Evolutionary conservation across 176 grass and related monocot genomes (phyloP).

Genomic region (Miscanthus lutarioriparius): DNA sequence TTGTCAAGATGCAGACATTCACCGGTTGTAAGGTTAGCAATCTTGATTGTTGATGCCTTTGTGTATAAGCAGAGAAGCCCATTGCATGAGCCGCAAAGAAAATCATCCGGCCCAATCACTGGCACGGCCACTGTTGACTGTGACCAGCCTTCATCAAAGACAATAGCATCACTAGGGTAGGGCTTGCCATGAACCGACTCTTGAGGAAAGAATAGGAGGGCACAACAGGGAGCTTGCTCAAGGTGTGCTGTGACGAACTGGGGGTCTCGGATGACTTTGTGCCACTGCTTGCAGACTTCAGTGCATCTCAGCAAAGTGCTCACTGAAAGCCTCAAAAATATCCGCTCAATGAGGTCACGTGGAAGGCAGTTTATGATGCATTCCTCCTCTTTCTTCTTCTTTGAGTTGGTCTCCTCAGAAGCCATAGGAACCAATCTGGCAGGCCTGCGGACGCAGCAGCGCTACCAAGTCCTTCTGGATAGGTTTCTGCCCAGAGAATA

Average conservation of each 20-base stretch:
- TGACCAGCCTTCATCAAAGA: constrained; percentile 27
- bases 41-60: constrained; percentile 23
- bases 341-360: constrained; percentile 5
- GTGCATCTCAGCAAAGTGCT: constrained; percentile 22
- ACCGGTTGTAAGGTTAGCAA: constrained; percentile 34
- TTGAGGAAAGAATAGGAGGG: constrained; percentile 17
- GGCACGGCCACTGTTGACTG: neutral
- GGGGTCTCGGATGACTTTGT: constrained; percentile 18
- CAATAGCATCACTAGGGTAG: constrained; percentile 24
- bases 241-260: constrained; percentile 5
- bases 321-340: constrained; percentile 33
- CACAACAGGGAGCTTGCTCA: neutral
- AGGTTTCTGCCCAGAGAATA: neutral
- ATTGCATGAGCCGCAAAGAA: constrained; percentile 40
- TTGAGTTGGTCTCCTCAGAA: constrained; percentile 4
- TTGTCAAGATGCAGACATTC: constrained; percentile 24
- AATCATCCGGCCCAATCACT: constrained; percentile 38
- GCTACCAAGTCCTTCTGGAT: neutral
- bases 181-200: neutral
- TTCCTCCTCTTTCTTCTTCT: neutral
- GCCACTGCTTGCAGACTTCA: constrained; percentile 42
- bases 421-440: constrained; percentile 1
- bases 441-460: neutral
- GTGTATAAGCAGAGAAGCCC: constrained; percentile 43
- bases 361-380: neutral